A percentile compares a stretch with the other conserved stretches of the same genome.
Evolutionary conservation across 352 stramenopile species (phyloP).

Genomic region (Pythium coloratum): DNA sequence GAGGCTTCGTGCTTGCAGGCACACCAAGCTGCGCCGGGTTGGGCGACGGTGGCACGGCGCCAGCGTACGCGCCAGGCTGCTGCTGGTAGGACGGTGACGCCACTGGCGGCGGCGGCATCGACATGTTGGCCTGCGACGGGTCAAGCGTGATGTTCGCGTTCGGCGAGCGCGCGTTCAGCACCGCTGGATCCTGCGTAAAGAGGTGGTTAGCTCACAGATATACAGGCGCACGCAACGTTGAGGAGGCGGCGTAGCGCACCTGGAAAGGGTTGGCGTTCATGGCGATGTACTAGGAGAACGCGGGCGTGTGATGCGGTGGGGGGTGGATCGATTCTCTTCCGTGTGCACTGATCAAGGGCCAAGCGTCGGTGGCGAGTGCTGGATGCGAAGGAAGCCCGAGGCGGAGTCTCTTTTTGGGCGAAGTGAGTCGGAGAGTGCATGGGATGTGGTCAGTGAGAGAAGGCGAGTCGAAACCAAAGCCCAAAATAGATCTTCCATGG

Average conservation of each 20-base stretch:
- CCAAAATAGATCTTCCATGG: slow-evolving; percentile 18
- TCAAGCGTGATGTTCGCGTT: slow-evolving; percentile 22
- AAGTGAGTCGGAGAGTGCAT: slow-evolving; percentile 17
- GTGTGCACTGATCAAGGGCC: background rate
- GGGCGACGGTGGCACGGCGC: slow-evolving; percentile 20
- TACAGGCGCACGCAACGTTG: background rate
- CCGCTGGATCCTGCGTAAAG: slow-evolving; percentile 23
- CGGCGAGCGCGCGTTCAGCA: slow-evolving; percentile 28
- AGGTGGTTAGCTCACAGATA: background rate
- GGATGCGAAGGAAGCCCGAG: background rate
- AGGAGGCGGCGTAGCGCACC: background rate
- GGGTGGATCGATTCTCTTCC: slow-evolving; percentile 1
- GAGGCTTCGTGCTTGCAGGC: slow-evolving; percentile 27
- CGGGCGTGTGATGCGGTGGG: background rate
- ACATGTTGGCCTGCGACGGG: slow-evolving; percentile 26
- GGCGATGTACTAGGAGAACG: background rate
- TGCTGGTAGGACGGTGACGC: slow-evolving; percentile 42
- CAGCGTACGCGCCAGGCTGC: slow-evolving; percentile 23
- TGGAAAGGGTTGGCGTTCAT: slow-evolving; percentile 36
- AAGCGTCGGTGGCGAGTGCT: background rate
- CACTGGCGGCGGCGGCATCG: slow-evolving; percentile 38
- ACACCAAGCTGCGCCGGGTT: slow-evolving; percentile 17
- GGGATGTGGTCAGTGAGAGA: slow-evolving; percentile 24
- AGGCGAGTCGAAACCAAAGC: slow-evolving; percentile 23
- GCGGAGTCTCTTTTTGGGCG: slow-evolving; percentile 7